Percentiles rank a stretch among this genome's conserved stretches.
Conservation (phyloP, 2,329 filamentous ascomycete genomes). For the Ophiostoma australiae region DNA sequence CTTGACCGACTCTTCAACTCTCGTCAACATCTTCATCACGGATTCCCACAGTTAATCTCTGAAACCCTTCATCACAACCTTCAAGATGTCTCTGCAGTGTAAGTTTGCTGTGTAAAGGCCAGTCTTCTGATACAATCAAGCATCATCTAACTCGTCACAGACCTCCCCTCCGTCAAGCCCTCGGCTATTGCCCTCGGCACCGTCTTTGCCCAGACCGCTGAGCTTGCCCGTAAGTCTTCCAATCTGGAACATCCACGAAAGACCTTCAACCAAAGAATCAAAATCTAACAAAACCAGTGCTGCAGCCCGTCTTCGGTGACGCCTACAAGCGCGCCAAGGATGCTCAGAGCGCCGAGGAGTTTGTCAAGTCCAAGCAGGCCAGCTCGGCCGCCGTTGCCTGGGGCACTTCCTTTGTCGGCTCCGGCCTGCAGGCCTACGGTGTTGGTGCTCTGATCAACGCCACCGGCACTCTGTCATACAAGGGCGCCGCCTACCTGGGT, state of each 20-base stretch:
- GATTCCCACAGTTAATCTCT: background rate
- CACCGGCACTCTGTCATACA: conserved; percentile 91
- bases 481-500: conserved; percentile 92
- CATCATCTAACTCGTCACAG: conserved; percentile 34
- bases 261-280: too few relatives aligned
- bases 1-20: background rate
- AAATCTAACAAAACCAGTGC: conserved; percentile 45
- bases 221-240: conserved; percentile 56
- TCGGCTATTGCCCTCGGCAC: conserved; percentile 96
- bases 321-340: conserved; percentile 89
- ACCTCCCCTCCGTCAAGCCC: conserved; percentile 79
- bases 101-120: conserved; percentile 32
- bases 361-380: conserved; percentile 88
- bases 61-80: background rate
- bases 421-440: conserved; percentile 82
- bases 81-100: conserved; percentile 58
- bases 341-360: conserved; percentile 94
- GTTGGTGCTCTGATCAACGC: conserved; percentile 89
- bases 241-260: too few relatives aligned
- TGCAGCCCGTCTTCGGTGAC: conserved; percentile 85
- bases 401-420: conserved; percentile 85
- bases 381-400: conserved; percentile 80
- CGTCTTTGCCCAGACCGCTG: conserved; percentile 88
- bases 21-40: background rate
- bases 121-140: background rate